Base-by-base conservation (phyloP, 2,329 filamentous ascomycete genomes). In the Aspergillus udagawae region DNA sequence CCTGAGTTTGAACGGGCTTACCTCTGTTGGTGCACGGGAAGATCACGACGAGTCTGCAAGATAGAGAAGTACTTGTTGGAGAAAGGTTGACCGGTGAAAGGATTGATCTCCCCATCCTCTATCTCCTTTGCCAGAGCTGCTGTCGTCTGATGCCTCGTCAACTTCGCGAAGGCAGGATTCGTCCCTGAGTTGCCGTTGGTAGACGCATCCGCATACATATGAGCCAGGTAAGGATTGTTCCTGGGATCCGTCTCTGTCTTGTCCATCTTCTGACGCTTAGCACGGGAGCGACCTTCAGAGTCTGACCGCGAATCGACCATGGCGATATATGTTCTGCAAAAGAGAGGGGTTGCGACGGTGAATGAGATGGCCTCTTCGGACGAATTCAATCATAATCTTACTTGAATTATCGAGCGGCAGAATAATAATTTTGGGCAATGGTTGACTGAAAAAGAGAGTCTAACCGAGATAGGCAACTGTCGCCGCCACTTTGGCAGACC, bases 11-110 rank as follows among this genome's bases (percentile, higher is more conserved):
- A 49, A 51, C n/a, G 44, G 44, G 67, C 83, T 66, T 76, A 90
- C 82, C 92, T 87, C 76, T 99, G 94, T 71, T 91, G 88, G 76
- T 96, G 88, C 47, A 99, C 94, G 14, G 94, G 94, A 60, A 99
- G 83, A 66, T 92, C 88, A 71, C 92, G 86, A 66, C 94, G 84
- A 55, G 84, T 85, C 78, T 93, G 85, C 68, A 99, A 79, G 70
- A 99, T 99, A 68, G 86, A 86, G 75, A 97, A 91, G 80, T 99
- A 99, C 70, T 89, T 86, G 65, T 86, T 83, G 49, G 91, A 92
- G 68, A 96, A 87, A 14, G 85, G 80, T 57, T 83, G 79, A 59
- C 87, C 86, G 51, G 87, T 99, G 80, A 97, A 97, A 23, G 93
- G 88, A 72, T 97, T 99, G 65, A 81, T 75, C 21, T 91, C 88